Evolutionary conservation across 2,329 filamentous ascomycete species (phyloP).

Genomic region (Exophiala dermatitidis): DNA sequence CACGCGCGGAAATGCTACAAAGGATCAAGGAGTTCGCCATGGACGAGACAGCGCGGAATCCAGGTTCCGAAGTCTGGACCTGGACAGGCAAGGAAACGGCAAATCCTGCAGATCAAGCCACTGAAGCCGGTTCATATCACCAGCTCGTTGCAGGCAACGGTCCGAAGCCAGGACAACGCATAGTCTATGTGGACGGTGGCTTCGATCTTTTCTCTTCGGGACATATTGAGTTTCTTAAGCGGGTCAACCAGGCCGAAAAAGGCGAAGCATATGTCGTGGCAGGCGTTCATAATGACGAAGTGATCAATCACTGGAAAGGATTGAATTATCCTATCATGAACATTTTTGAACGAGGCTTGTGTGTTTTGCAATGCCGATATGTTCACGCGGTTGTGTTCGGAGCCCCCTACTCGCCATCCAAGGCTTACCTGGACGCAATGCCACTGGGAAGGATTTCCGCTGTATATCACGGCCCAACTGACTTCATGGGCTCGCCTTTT

Average conservation of each 20-base stretch:
- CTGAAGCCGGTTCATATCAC: conserved; percentile 60
- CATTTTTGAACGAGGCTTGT: conserved; percentile 90
- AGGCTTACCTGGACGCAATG: conserved; percentile 65
- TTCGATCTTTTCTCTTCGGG: conserved; percentile 96
- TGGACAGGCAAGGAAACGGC: conserved; percentile 50
- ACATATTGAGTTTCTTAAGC: conserved; percentile 87
- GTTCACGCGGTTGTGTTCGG: conserved; percentile 82
- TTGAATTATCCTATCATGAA: conserved; percentile 99
- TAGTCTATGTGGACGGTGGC: conserved; percentile 93
- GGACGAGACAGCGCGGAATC: conserved; percentile 69
- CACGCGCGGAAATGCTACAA: conserved; percentile 63
- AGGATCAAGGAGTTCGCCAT: conserved; percentile 81
- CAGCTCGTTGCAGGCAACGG: conserved; percentile 64
- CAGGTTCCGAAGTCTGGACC: conserved; percentile 78
- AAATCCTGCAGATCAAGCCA: conserved; percentile 36
- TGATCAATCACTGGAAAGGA: conserved; percentile 95
- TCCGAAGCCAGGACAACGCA: conserved; percentile 67
- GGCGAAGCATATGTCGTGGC: conserved; percentile 78
- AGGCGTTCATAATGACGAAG: conserved; percentile 87
- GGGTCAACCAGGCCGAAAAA: conserved; percentile 58
- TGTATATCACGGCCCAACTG: conserved; percentile 93
- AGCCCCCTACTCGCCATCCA: conserved; percentile 79
- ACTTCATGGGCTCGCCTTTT: conserved; percentile 72
- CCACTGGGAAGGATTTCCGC: conserved; percentile 68
- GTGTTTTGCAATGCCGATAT: conserved; percentile 94